These are phyloP conservation scores for Chytriomyces sp. DNA, from an alignment of 192 early-diverging fungal species.

Conservation along the genomic window DNA sequence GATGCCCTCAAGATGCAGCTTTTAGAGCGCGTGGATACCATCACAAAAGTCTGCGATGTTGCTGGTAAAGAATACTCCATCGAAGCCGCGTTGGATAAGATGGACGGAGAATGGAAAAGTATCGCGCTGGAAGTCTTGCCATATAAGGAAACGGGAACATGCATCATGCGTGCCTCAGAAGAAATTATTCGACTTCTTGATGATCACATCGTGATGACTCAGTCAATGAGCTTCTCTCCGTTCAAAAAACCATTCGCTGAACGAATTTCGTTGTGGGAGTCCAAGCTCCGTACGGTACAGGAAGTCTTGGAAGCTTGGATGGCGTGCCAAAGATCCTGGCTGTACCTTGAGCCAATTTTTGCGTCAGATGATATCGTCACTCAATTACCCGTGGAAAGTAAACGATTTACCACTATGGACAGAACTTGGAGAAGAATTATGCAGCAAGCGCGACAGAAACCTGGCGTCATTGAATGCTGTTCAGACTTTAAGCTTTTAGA, in stretches of 20 bases:
- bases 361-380: constrained; percentile 62
- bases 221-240: constrained; percentile 62
- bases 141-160: constrained; percentile 65
- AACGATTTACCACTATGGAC: constrained; percentile 66
- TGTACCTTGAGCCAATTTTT: constrained; percentile 66
- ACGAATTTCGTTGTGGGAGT: constrained; percentile 57
- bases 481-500: constrained; percentile 59
- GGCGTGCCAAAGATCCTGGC: constrained; percentile 60
- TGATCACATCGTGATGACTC: constrained; percentile 68
- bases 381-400: constrained; percentile 60
- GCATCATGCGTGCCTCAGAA: constrained; percentile 62
- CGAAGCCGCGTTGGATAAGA: constrained; percentile 62
- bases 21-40: constrained; percentile 53
- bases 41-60: constrained; percentile 61
- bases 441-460: constrained; percentile 53
- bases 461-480: constrained; percentile 60
- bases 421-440: constrained; percentile 61
- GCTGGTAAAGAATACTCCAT: constrained; percentile 68
- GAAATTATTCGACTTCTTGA: constrained; percentile 58
- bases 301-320: constrained; percentile 65
- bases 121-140: constrained; percentile 57
- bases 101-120: constrained; percentile 61
- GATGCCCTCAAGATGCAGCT: constrained; percentile 59
- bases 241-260: constrained; percentile 66
- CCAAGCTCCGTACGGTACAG: constrained; percentile 60